These are phyloP conservation scores for Nitzschia sp. DNA, from an alignment of 108 stramenopile species.

Conservation along the genomic window DNA sequence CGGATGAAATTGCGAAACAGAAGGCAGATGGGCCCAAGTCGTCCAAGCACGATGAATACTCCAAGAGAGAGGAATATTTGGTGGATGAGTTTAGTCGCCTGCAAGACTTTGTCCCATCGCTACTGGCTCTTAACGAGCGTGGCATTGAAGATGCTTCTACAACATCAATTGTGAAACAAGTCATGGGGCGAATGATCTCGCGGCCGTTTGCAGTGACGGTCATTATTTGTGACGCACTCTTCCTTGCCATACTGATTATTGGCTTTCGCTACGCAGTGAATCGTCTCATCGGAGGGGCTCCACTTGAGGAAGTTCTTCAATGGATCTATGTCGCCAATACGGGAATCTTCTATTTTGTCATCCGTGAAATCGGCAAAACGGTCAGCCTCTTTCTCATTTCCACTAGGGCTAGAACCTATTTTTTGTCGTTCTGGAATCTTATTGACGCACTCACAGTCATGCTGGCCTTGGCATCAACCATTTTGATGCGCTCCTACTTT, in stretches of 20 bases:
- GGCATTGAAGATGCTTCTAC: conserved; percentile 60
- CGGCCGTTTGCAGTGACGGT: conserved; percentile 54
- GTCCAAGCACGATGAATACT: background rate
- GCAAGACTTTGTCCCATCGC: conserved; percentile 53
- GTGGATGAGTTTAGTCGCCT: conserved; percentile 42
- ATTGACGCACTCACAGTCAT: conserved; percentile 49
- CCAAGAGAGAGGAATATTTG: conserved; percentile 1
- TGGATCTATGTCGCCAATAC: conserved; percentile 60
- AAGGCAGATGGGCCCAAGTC: background rate
- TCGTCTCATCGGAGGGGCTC: conserved; percentile 28
- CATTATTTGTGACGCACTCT: conserved; percentile 54
- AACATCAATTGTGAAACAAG: conserved; percentile 45
- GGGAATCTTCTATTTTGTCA: conserved; percentile 65
- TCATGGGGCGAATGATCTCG: conserved; percentile 55
- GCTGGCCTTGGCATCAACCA: conserved; percentile 39
- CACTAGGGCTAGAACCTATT: conserved; percentile 41
- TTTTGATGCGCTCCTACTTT: conserved; percentile 43
- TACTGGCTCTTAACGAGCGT: conserved; percentile 46
- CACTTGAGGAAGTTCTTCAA: conserved; percentile 29
- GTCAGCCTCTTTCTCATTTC: conserved; percentile 45
- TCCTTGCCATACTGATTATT: conserved; percentile 40
- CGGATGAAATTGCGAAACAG: conserved; percentile 19
- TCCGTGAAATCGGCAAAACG: conserved; percentile 60
- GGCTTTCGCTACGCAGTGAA: conserved; percentile 50
- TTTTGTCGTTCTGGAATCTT: conserved; percentile 66